These are phyloP conservation scores for Aspergillus caelatus DNA, from an alignment of 2,329 filamentous ascomycete genomes.

Conservation along the genomic window DNA sequence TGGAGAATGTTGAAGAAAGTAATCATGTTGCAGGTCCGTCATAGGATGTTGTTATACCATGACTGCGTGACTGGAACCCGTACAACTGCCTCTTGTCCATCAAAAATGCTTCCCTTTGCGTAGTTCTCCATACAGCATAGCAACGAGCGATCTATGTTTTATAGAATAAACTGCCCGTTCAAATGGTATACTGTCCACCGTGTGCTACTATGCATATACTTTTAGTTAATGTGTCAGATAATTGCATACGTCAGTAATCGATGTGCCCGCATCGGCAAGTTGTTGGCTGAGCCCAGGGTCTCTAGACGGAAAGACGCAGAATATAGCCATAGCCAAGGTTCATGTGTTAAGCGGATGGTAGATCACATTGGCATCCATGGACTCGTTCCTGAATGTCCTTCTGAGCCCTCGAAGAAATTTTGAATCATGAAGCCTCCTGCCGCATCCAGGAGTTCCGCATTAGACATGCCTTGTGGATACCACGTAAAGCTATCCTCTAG, in stretches of 20 bases:
- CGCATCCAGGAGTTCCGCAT: slow-evolving; percentile 23
- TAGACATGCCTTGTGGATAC: slow-evolving; percentile 21
- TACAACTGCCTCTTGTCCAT: no score
- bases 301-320: neutral
- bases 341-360: neutral
- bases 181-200: neutral
- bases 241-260: neutral
- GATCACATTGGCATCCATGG: slow-evolving; percentile 9
- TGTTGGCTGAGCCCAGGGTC: no score
- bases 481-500: slow-evolving; percentile 12
- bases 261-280: neutral
- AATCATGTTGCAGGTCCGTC: neutral
- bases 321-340: neutral
- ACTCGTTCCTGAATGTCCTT: slow-evolving; percentile 10
- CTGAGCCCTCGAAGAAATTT: slow-evolving; percentile 18
- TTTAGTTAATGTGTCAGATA: neutral
- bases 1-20: neutral
- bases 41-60: neutral
- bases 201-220: neutral
- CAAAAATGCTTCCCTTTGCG: no score
- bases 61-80: no score
- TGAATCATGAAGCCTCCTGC: slow-evolving; percentile 24
- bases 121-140: no score
- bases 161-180: neutral
- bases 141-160: no score